Evolutionary conservation across 768 basidiomycete genomes (phyloP), one percentile per base, ranked within the genome.

Genomic region (Mycena chlorophos): DNA sequence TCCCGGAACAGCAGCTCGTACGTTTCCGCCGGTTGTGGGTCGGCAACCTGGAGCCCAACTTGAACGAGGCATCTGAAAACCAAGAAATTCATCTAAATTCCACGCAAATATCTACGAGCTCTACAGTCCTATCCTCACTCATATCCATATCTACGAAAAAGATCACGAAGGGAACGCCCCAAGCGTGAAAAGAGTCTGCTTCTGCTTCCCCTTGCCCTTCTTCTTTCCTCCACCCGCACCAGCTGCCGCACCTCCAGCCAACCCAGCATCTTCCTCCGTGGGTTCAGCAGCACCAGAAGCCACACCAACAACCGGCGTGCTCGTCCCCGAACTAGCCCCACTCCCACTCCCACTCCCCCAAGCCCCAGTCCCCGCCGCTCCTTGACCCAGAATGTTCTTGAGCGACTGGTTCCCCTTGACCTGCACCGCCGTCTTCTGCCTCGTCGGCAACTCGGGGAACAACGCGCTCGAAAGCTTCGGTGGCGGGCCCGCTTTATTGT

Each of bases 201-300:
- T 93, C 68, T 85, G 83, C 70, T 92, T 91, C 1, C 84, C 85
- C 66, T 92, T 94, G 0, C 82, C 81, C 70, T 90, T 92, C 78
- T 84, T 89, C 62, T 83, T 87, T 0, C 61, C 63, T 31, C 57
- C 68, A 25, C 48, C 70, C 80, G 77, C 68, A 79, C 78, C 71
- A 76, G 78, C 69, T 78, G 80, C 65, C 74, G 74, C 65, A 79
- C 79, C 8, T 73, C 73, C 66, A 78, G 78, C 6, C 78, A 16
- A 12, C 6, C 14, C 40, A 34, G 31, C 8, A 34, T 77, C 71
- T 78, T 82, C 72, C 74, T 81, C 23, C 73, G 75, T 40, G 72
- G 75, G 0, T 26, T 28, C 60, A 8, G 17, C 31, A 34, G 31
- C 8, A 34, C 8, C 31, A 8, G 43, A 26, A 20, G 48, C 48